A percentile compares a stretch with the other conserved stretches of the same genome.
Evolutionary conservation across 345 rosid species (phyloP).

Genomic region (Erodium maritimum): DNA sequence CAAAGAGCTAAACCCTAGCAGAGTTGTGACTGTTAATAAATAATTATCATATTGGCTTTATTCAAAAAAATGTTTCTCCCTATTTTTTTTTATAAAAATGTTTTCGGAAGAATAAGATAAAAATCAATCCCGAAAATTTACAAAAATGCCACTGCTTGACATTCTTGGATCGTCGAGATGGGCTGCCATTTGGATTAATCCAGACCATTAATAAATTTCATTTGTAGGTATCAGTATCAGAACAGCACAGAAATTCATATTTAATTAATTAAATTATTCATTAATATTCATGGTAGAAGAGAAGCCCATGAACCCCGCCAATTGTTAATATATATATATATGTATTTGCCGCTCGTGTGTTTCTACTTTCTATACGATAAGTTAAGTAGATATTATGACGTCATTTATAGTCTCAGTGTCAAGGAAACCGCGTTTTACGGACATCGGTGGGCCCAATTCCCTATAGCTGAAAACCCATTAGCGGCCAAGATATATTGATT

Average conservation of each 20-base stretch:
- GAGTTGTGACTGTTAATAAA: too few relatives aligned
- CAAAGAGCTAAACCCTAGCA: too few relatives aligned
- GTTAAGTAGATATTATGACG: neutral
- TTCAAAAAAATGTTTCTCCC: constrained; percentile 18
- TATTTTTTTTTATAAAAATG: too few relatives aligned
- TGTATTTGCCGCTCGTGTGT: constrained; percentile 10
- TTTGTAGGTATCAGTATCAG: constrained; percentile 7
- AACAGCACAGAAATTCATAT: neutral
- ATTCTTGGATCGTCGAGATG: constrained; percentile 2
- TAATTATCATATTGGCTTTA: constrained; percentile 4
- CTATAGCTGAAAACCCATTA: neutral
- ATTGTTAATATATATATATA: constrained; percentile 7
- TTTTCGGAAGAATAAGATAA: neutral
- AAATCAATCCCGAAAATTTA: neutral
- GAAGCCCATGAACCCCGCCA: neutral
- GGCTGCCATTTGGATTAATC: constrained; percentile 3
- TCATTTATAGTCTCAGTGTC: neutral
- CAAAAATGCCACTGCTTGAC: constrained; percentile 3
- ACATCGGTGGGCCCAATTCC: neutral
- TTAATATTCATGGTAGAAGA: constrained; percentile 5
- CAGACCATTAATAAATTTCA: neutral
- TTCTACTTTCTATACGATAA: neutral
- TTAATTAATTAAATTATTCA: neutral
- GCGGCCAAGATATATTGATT: too few relatives aligned
- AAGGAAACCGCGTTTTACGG: constrained; percentile 6